phyloP scores from a whole-genome alignment of 768 basidiomycete species.

The Strobilomyces echinocephalus region DNA sequence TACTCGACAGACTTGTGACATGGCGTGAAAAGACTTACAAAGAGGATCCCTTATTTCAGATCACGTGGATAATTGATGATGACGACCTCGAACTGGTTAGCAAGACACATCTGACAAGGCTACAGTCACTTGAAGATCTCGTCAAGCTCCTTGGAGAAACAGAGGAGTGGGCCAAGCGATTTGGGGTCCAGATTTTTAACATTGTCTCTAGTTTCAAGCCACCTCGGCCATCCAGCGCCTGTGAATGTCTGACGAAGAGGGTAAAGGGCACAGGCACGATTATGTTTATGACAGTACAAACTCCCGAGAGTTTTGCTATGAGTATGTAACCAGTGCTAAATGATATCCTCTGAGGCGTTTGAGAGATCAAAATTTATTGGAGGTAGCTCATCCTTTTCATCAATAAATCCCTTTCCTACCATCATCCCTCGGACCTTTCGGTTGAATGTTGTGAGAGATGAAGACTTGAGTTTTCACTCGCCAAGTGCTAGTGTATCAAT shows the following conservation, averaged over 20 bases:
- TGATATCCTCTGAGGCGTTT: background rate
- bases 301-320: background rate
- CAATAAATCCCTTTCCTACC: background rate
- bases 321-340: no score
- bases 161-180: no score
- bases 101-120: background rate
- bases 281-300: background rate
- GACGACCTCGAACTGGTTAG: background rate
- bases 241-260: background rate
- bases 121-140: background rate
- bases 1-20: background rate
- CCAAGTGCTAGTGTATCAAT: background rate
- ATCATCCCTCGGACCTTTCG: background rate
- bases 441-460: background rate
- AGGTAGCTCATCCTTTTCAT: background rate
- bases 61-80: background rate
- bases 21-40: background rate
- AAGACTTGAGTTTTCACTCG: background rate
- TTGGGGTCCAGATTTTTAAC: background rate
- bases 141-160: background rate
- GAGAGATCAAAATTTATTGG: background rate
- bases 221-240: background rate
- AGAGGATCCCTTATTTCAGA: background rate
- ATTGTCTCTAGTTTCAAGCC: background rate
- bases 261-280: background rate